phyloP scores from a whole-genome alignment of 768 basidiomycete genomes.

The Mycena amicta region DNA sequence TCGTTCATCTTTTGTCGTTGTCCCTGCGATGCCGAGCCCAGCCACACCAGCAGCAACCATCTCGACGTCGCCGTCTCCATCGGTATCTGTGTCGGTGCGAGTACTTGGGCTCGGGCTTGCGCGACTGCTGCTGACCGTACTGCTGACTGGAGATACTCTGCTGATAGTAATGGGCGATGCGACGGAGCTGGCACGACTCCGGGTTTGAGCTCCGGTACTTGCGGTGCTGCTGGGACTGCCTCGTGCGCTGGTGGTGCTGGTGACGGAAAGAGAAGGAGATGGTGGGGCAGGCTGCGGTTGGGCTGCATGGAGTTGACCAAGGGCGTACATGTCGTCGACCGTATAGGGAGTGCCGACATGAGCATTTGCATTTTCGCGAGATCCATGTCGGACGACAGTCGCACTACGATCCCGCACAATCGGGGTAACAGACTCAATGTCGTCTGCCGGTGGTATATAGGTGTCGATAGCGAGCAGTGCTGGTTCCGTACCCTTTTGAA shows the following conservation, averaged over 20 bases:
- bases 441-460: neutral
- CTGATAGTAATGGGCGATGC: neutral
- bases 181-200: constrained; percentile 9
- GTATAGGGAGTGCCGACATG: too few relatives aligned
- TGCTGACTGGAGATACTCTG: constrained; percentile 17
- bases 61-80: constrained; percentile 64
- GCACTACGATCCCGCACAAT: too few relatives aligned
- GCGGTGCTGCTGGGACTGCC: too few relatives aligned
- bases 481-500: too few relatives aligned
- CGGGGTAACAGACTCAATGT: constrained; percentile 13
- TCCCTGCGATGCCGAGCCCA: constrained; percentile 8
- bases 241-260: constrained; percentile 8
- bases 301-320: too few relatives aligned
- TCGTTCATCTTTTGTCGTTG: neutral
- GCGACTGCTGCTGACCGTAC: constrained; percentile 15
- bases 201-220: constrained; percentile 14
- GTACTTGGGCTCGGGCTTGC: constrained; percentile 39
- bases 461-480: constrained; percentile 19
- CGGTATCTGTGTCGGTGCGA: constrained; percentile 73
- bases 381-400: too few relatives aligned
- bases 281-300: constrained; percentile 8
- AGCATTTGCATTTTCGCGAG: too few relatives aligned
- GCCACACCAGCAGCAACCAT: constrained; percentile 30
- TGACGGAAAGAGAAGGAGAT: constrained; percentile 13
- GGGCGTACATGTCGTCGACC: constrained; percentile 6